Evolutionary conservation across 306 rosid species (phyloP).

Genomic region (Acacia crassicarpa): DNA sequence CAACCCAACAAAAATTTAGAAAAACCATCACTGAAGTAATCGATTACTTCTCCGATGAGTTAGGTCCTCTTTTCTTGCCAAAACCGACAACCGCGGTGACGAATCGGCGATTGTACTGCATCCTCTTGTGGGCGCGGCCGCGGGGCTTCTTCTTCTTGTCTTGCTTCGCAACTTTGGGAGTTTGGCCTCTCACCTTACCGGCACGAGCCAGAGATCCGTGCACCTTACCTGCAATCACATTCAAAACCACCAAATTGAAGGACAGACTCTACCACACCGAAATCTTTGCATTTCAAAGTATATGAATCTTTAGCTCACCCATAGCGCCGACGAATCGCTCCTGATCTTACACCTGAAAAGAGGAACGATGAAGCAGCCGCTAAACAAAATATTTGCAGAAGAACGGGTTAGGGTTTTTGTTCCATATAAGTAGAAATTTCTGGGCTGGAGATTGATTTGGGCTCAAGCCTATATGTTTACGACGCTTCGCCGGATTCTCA

Average conservation of each 20-base stretch:
- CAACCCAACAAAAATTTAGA: neutral
- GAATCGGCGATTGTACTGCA: slow-evolving; percentile 17
- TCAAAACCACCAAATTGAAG: neutral
- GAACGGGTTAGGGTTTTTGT: neutral
- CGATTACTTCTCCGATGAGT: neutral
- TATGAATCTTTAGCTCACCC: neutral
- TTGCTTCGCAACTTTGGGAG: slow-evolving; percentile 9
- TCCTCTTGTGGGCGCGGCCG: slow-evolving; percentile 9
- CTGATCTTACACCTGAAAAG: neutral
- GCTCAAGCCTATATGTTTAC: too few relatives aligned
- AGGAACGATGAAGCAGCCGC: neutral
- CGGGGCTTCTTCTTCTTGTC: slow-evolving; percentile 21
- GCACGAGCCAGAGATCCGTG: slow-evolving; percentile 25
- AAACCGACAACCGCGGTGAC: neutral
- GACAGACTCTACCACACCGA: neutral
- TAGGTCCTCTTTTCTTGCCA: slow-evolving; percentile 16
- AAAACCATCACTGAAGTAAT: neutral
- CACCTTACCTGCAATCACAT: slow-evolving; percentile 8
- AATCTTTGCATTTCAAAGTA: neutral
- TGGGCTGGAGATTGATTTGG: too few relatives aligned
- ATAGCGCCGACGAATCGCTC: neutral
- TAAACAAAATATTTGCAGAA: too few relatives aligned
- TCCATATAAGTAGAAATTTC: neutral
- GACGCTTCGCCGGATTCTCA: too few relatives aligned
- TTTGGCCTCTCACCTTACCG: slow-evolving; percentile 20